Base-by-base conservation (phyloP, 768 basidiomycete genomes). In the Podaxis pistillaris region DNA sequence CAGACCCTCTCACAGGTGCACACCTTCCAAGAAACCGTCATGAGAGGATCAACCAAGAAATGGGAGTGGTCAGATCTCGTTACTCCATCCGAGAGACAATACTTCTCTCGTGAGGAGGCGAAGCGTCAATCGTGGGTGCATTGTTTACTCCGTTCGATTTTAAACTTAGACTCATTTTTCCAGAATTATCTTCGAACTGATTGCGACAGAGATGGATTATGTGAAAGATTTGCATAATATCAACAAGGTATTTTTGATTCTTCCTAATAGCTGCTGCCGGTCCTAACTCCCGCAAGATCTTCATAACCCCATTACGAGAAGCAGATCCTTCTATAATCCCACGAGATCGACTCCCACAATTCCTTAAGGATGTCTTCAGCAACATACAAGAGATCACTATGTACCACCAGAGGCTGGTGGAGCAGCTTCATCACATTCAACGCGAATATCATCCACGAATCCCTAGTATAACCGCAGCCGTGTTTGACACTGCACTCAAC, bases 131-230 rank as follows among this genome's bases (percentile, higher is more conserved):
- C 88, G 93, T 96, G 73, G 74, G 92, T 76, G n/a, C 5, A 1
- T 38, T 22, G 30, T 63, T 7, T 17, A 17, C 24, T 15, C 9
- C 63, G 24, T 58, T 37, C 44, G 54, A 44, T 50, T 17, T 40
- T 36, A 56, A 50, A 41, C 56, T 61, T 56, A 54, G 17, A 37
- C 53, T 19, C 17, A 15, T 2, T 22, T 41, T 63, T 49, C 38
- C 67, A 95, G 93, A 54, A 86, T 92, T 66, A 95, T 97, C 52
- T 98, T 96, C 69, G 95, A 98, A 75, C 76, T 97, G 62, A 96
- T 98, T 74, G 92, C 96, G 71, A 91, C 91, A 63, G 95, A 98
- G 75, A 98, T 98, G 94, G 85, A 87, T 26, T 97, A 96, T 72
- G 95, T 96, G n/a, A 91, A 87, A 64, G 96, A 97, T 77, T 75